Evolutionary conservation across 176 grass and related monocot genomes (phyloP).

Genomic region (Alloteropsis semialata): DNA sequence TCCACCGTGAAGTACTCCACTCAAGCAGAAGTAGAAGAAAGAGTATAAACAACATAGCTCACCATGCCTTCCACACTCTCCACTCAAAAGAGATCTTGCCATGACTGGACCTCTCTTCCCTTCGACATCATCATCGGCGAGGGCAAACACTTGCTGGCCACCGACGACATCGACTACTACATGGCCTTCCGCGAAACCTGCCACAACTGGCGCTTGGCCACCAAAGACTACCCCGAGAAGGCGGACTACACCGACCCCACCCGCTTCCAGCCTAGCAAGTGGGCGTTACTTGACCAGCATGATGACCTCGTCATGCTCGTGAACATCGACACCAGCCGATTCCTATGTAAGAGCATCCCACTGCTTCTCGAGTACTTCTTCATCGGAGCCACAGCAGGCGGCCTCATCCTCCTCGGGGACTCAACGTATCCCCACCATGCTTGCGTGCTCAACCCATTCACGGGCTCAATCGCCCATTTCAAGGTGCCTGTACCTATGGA

Average conservation of each 20-base stretch:
- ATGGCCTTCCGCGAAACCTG: neutral
- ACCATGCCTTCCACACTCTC: neutral
- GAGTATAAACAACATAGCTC: neutral
- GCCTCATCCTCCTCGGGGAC: neutral
- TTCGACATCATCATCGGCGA: neutral
- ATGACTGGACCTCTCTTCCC: neutral
- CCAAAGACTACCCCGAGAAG: neutral
- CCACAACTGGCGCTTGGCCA: neutral
- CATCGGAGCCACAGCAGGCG: neutral
- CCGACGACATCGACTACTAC: neutral
- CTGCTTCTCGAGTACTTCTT: neutral
- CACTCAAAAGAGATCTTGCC: neutral
- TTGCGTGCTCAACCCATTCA: conserved; percentile 7
- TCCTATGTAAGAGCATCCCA: neutral
- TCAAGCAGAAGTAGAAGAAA: neutral
- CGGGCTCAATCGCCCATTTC: neutral
- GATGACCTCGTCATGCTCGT: neutral
- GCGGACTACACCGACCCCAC: neutral
- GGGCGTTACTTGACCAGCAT: neutral
- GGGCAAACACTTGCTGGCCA: neutral
- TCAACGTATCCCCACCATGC: neutral
- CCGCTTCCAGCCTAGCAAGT: neutral
- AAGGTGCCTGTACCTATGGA: neutral
- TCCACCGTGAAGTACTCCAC: neutral
- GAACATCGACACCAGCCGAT: neutral